Conservation (phyloP, 257 asterid species). For the Coffea eugenioides region DNA sequence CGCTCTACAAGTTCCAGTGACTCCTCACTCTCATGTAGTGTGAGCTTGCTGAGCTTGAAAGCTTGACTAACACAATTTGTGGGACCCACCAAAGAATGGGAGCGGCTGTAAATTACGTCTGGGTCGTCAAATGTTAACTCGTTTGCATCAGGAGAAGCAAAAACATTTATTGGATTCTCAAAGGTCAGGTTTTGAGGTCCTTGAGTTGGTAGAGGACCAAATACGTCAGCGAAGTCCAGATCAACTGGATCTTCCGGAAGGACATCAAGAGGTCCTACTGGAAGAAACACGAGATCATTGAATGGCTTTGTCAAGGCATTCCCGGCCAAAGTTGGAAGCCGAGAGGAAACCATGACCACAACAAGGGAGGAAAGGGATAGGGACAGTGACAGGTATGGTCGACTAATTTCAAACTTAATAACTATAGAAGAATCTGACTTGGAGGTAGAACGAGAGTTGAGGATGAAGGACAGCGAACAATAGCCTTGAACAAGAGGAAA, state of each 20-base stretch:
- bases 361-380: constrained; percentile 3
- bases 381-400: background rate
- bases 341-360: constrained; percentile 56
- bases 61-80: constrained; percentile 38
- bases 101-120: constrained; percentile 46
- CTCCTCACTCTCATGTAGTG: constrained; percentile 41
- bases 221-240: constrained; percentile 64
- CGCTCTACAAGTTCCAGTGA: constrained; percentile 30
- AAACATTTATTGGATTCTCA: constrained; percentile 28
- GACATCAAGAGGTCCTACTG: constrained; percentile 36
- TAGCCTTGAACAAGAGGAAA: constrained; percentile 51
- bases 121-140: constrained; percentile 49
- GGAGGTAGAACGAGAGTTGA: constrained; percentile 24
- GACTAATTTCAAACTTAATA: constrained; percentile 11
- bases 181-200: constrained; percentile 23
- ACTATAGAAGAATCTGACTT: constrained; percentile 19
- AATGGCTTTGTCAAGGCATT: constrained; percentile 34
- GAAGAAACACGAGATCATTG: constrained; percentile 31
- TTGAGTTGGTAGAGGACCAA: constrained; percentile 55
- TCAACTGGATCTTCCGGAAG: constrained; percentile 40
- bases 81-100: constrained; percentile 74
- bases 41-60: constrained; percentile 40
- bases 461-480: constrained; percentile 45
- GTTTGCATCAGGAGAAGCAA: constrained; percentile 28
- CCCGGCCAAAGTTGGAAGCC: constrained; percentile 28